Conservation (phyloP, 1,139 yeast species). For the Debaryomyces psychrophilus region DNA sequence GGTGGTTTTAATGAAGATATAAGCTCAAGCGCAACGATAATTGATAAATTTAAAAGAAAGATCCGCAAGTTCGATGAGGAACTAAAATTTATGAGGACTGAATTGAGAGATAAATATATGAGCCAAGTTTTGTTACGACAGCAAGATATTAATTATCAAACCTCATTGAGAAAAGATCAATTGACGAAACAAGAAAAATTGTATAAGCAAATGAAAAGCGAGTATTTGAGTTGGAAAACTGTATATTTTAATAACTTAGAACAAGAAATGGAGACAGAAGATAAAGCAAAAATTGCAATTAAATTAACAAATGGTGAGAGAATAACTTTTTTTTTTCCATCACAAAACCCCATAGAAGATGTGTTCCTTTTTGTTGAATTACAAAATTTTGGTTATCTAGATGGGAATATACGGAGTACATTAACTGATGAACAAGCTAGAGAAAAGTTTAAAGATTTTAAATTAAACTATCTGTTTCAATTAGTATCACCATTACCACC, state of each 20-base stretch:
- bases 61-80: conserved; percentile 64
- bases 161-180: conserved; percentile 63
- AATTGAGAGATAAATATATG: conserved; percentile 61
- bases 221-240: conserved; percentile 47
- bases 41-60: conserved; percentile 44
- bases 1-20: conserved; percentile 55
- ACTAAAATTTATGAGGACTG: conserved; percentile 59
- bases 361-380: conserved; percentile 62
- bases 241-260: conserved; percentile 46
- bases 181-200: conserved; percentile 33
- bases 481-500: conserved; percentile 48
- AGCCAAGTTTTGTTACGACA: conserved; percentile 65
- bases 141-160: conserved; percentile 79
- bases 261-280: conserved; percentile 27
- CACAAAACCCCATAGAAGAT: conserved; percentile 52
- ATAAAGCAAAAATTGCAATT: conserved; percentile 58
- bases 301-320: conserved; percentile 56
- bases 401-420: conserved; percentile 43
- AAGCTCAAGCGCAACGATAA: conserved; percentile 28
- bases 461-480: conserved; percentile 34
- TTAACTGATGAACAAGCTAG: conserved; percentile 34
- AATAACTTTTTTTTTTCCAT: conserved; percentile 50
- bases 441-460: conserved; percentile 25
- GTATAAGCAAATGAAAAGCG: conserved; percentile 27
- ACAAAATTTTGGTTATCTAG: conserved; percentile 34